Evolutionary conservation across 768 basidiomycete genomes (phyloP), one percentile per base, ranked within the genome.

Genomic region (Podaxis sp.): DNA sequence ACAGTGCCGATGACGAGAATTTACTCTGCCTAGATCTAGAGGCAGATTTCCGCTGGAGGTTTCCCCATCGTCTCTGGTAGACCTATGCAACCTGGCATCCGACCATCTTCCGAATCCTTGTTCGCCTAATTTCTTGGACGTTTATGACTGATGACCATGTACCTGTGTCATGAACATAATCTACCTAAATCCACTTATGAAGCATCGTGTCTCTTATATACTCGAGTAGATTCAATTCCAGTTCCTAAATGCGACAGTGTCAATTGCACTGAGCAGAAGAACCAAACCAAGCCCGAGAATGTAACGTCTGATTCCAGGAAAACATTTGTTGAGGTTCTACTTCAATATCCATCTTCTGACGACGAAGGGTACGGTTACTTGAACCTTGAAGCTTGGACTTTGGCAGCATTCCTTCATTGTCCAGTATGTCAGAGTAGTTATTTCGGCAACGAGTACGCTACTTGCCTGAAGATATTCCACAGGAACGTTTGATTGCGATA

Each of bases 1-100:
- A 82, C 71, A 93, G 90, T 0, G 82, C 62, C 2, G 83, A 87
- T 0, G 92, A 95, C 0, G 87, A 88, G 0, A 84, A 87, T 58
- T 75, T 96, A 82, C 65, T 94, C 56, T 99, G 96, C 77, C 75
- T 96, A 60, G 76, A 93, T 65, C 79, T 99, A 51, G 80, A 79
- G 60, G 87, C 95, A 50, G 84, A 95, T 77, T 96, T 96, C 69
- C 22, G 51, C 24, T 84, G 82, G 83, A 72, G 67, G 69, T 64
- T 38, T 77, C 71, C 28, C 80, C 74, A 71, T 64, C 72, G 68
- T 63, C 66, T 75, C 36, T 78, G 73, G 54, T 56, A 56, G 44
- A 40, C 22, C 51, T 28, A 17, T 3, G 36, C 22, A 12, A 36
- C 11, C 20, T 11, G 20, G 49, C 48, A n/a, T 41, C 15, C 15